phyloP scores from a whole-genome alignment of 2,329 filamentous ascomycete species.

The Alternaria solani region DNA sequence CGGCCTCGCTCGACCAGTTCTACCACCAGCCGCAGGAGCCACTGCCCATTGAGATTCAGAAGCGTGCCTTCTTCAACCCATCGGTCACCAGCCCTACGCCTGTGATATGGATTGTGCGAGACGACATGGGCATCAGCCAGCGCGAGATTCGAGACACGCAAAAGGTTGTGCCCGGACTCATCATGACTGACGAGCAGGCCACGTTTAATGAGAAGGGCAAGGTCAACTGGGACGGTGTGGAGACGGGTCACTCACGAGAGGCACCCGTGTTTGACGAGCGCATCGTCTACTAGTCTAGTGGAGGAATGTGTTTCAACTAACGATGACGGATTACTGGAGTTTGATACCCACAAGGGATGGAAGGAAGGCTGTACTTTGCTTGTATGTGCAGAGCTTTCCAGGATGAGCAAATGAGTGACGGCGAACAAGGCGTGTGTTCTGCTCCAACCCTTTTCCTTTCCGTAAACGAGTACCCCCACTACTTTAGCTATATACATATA shows the following conservation, averaged over 20 bases:
- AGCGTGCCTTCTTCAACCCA: conserved; percentile 56
- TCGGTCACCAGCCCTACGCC: conserved; percentile 55
- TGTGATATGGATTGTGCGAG: conserved; percentile 56
- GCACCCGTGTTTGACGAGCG: conserved; percentile 55
- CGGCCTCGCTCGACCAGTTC: conserved; percentile 43
- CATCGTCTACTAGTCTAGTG: conserved; percentile 46
- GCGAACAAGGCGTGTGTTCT: neutral
- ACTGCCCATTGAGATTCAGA: conserved; percentile 46
- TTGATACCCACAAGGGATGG: conserved; percentile 5
- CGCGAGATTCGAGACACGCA: conserved; percentile 54
- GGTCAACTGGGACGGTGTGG: conserved; percentile 52
- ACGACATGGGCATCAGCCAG: conserved; percentile 54
- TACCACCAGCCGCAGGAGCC: conserved; percentile 44
- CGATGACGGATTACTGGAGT: conserved; percentile 1
- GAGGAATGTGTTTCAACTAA: neutral
- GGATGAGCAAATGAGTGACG: neutral
- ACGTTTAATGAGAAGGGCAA: conserved; percentile 56
- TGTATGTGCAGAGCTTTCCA: neutral
- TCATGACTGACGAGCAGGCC: conserved; percentile 57
- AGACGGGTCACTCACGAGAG: conserved; percentile 52
- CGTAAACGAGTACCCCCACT: neutral
- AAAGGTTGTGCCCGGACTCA: conserved; percentile 48
- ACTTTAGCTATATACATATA: conserved; percentile 1
- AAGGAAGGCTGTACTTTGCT: neutral
- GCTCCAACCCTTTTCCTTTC: neutral